Evolutionary conservation across 2,329 filamentous ascomycete genomes (phyloP), one percentile per base, ranked within the genome.

Genomic region (Fusarium duplospermum): DNA sequence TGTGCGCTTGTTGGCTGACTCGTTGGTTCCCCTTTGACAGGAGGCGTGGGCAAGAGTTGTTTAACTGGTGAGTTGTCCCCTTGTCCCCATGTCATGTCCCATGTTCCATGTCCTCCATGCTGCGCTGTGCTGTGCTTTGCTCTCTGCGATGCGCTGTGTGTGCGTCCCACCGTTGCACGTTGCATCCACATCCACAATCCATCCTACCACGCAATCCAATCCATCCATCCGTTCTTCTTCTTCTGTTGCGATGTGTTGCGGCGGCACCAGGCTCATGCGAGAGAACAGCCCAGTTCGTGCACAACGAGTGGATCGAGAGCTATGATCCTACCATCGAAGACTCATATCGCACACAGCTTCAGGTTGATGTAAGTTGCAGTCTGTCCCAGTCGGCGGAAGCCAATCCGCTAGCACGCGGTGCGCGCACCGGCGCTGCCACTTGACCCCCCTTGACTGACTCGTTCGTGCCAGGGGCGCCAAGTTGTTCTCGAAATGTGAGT

Each of bases 271-370:
- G 61, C 75, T 77, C 20, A 78, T 76, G 60, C 54, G 69, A 62
- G 61, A 72, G 61, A 72, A 71, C 72, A 94, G 94, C 95, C 79
- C 94, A 97, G 87, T 97, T 97, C 80, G 94, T 97, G 62, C 94
- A 96, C 83, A 95, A 96, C 85, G 93, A 97, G 78, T 97, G 94
- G 93, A 96, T 97, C 81, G 94, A 97, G 83, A 93, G 91, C 82
- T 94, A 94, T 83, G 92, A 94, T 81, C 92, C 92, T 18, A 94
- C 92, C 20, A 94, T 94, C 77, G 92, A 94, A 81, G 92, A 94
- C 82, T 93, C 92, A 33, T 94, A 94, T 81, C 88, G 92, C 71
- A 93, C 92, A 71, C 91, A 93, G 76, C 87, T 93, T 52, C 88
- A 95, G 77, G 93, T 98, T 72, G 94, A 98, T 88, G 94, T 96